Evolutionary conservation across 805 yeast genomes (phyloP).

Genomic region (Maudiozyma pseudohumilis): DNA sequence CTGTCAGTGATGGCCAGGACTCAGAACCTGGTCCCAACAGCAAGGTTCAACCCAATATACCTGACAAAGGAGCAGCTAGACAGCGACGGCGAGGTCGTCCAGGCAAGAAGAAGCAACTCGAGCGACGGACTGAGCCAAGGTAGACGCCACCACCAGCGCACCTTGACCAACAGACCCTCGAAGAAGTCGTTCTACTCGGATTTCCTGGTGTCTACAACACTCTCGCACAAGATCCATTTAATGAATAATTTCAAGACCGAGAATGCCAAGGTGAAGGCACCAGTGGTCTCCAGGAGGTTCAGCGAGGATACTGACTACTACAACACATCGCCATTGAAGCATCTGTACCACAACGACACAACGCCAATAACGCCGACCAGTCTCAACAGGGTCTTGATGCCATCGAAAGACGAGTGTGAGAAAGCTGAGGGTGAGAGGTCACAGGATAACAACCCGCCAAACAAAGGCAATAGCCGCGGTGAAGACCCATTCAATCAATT

Average conservation of each 20-base stretch:
- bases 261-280: not conserved
- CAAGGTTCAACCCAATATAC: conserved; percentile 1
- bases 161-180: not conserved
- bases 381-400: conserved; percentile 13
- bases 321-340: conserved; percentile 28
- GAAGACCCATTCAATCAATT: not conserved
- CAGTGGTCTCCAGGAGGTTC: conserved; percentile 17
- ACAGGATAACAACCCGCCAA: not conserved
- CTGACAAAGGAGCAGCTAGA: not conserved
- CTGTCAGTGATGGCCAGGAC: conserved; percentile 9
- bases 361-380: conserved; percentile 17
- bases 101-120: not conserved
- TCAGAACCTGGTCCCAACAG: not conserved
- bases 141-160: not conserved
- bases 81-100: not conserved
- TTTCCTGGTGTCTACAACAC: conserved; percentile 15
- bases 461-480: not conserved
- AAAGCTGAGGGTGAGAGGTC: not conserved
- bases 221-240: conserved; percentile 12
- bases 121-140: too few species aligned
- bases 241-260: not conserved
- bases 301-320: conserved; percentile 27
- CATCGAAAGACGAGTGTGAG: not conserved
- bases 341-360: conserved; percentile 23
- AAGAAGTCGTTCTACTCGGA: conserved; percentile 7